A percentile compares a stretch with the other conserved stretches of the same genome.
phyloP scores from a whole-genome alignment of 129 eudicot genomes.

The sunflower (Helianthus annuus) region DNA sequence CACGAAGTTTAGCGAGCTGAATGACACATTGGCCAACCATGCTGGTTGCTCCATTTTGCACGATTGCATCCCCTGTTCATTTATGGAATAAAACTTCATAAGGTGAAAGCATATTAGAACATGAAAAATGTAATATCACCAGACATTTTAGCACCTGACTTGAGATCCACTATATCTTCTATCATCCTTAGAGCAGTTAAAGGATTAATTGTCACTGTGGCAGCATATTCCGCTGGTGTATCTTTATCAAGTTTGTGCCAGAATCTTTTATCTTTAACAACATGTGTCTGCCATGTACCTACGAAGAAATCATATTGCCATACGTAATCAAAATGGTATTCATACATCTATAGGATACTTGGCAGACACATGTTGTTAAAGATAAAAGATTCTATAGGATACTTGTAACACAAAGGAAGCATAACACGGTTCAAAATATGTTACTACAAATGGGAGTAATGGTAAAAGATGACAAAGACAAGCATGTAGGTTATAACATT shows the following conservation, averaged over 20 bases:
- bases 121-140: neutral
- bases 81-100: constrained; percentile 7
- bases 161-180: constrained; percentile 67
- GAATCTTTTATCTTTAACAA: constrained; percentile 67
- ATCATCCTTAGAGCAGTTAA: constrained; percentile 87
- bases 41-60: constrained; percentile 98
- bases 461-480: neutral
- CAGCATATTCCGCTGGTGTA: constrained; percentile 79
- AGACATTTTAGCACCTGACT: constrained; percentile 51
- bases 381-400: neutral
- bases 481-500: too few species aligned
- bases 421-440: neutral
- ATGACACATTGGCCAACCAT: constrained; percentile 96
- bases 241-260: constrained; percentile 76
- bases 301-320: neutral
- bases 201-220: constrained; percentile 82
- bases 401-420: neutral
- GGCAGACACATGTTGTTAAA: too few species aligned
- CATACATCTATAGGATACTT: neutral
- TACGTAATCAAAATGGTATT: constrained; percentile 5
- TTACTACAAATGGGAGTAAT: neutral
- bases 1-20: constrained; percentile 79
- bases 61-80: constrained; percentile 75
- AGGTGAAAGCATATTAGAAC: neutral
- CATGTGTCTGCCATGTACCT: constrained; percentile 91